Conservation (phyloP, 2,329 filamentous ascomycete species). For the Neopestalotiopsis rosae region DNA sequence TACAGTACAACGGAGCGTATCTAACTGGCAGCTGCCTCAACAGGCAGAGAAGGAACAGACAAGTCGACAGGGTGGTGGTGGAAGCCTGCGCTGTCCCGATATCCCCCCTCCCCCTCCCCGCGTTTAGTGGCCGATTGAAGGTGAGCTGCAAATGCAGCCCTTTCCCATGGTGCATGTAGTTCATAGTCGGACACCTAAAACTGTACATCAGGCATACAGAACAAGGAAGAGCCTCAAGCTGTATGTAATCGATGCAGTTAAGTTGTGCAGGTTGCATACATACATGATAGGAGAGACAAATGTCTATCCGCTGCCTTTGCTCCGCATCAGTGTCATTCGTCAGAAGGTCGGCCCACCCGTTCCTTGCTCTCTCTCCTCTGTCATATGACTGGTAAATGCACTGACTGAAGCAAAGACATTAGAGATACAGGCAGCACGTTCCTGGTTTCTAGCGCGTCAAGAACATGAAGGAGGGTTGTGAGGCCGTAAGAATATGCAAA, state of each 20-base stretch:
- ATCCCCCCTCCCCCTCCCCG: background rate
- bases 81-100: background rate
- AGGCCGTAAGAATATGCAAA: background rate
- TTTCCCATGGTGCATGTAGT: background rate
- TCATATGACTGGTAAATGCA: background rate
- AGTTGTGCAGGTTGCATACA: background rate
- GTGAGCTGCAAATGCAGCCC: background rate
- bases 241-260: background rate
- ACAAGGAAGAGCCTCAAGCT: background rate
- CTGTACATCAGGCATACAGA: background rate
- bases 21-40: conserved; percentile 4
- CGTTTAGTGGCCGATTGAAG: background rate
- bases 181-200: conserved; percentile 1
- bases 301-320: background rate
- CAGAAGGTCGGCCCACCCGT: background rate
- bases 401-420: background rate
- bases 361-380: background rate
- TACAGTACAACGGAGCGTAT: background rate
- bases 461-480: no score
- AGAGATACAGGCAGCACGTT: no score
- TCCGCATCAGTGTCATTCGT: background rate
- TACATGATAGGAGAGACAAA: background rate
- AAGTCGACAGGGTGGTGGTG: background rate
- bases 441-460: no score
- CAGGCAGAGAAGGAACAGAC: background rate